Conservation (phyloP, 768 basidiomycete species). For the Leccinum longicurvipes region DNA sequence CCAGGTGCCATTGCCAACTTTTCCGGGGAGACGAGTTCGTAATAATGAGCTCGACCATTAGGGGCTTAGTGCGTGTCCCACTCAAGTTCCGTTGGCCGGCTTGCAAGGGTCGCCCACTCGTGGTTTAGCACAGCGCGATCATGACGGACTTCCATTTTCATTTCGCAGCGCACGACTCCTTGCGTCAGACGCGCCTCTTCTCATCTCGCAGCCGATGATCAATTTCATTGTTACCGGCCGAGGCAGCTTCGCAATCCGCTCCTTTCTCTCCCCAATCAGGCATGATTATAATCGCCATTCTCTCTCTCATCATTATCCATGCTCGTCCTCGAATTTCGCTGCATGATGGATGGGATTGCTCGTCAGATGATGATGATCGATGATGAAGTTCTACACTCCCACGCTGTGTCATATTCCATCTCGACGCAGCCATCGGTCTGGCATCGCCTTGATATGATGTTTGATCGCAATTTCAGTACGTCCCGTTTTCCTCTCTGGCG, state of each 20-base stretch:
- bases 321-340: background rate
- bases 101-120: constrained; percentile 11
- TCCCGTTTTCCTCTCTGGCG: background rate
- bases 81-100: constrained; percentile 14
- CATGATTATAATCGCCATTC: background rate
- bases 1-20: background rate
- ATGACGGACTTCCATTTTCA: constrained; percentile 21
- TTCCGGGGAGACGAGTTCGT: background rate
- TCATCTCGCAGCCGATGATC: constrained; percentile 15
- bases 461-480: background rate
- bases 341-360: background rate
- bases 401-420: background rate
- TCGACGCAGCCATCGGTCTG: background rate
- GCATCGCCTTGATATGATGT: background rate
- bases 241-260: background rate
- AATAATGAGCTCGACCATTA: background rate
- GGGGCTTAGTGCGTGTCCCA: constrained; percentile 3
- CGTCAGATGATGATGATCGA: background rate
- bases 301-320: background rate
- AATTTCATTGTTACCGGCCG: constrained; percentile 6
- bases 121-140: constrained; percentile 7
- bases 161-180: constrained; percentile 8
- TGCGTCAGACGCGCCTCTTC: constrained; percentile 8
- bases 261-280: constrained; percentile 3
- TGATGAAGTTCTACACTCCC: background rate